Evolutionary conservation across 495 filamentous ascomycete species (phyloP).

Genomic region (Durotheca rogersii): DNA sequence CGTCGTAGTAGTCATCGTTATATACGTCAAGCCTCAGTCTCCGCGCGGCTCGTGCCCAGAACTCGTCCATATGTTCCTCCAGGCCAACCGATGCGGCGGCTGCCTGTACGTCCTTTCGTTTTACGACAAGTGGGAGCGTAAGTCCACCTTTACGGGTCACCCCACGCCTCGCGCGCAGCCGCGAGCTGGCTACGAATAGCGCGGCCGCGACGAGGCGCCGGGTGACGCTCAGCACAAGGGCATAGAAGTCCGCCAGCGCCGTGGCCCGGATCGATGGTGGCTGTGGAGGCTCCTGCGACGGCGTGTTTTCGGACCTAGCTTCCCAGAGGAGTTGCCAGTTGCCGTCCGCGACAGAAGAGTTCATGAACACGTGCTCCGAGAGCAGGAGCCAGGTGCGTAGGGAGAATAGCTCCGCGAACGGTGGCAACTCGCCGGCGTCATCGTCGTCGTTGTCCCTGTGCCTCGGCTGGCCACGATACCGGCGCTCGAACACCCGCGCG

Average conservation of each 20-base stretch:
- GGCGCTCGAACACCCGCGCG: conserved; percentile 39
- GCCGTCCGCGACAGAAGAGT: conserved; percentile 57
- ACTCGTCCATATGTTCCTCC: conserved; percentile 44
- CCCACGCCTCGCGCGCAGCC: conserved; percentile 45
- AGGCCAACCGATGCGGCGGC: conserved; percentile 61
- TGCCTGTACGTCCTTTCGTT: conserved; percentile 61
- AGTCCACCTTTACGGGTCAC: conserved; percentile 31
- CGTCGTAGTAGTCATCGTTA: conserved; percentile 23
- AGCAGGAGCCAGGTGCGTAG: conserved; percentile 63
- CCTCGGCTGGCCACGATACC: conserved; percentile 41
- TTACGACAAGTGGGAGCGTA: conserved; percentile 44
- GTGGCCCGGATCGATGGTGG: conserved; percentile 65
- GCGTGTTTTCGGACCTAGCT: conserved; percentile 42
- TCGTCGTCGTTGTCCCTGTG: conserved; percentile 35
- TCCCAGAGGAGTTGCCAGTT: conserved; percentile 63
- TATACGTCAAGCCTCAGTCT: conserved; percentile 57
- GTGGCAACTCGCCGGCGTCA: conserved; percentile 43
- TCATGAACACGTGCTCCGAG: conserved; percentile 76
- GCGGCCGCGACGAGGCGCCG: conserved; percentile 65
- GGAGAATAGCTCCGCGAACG: conserved; percentile 55
- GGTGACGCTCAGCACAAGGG: conserved; percentile 65
- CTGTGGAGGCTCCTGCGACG: no score
- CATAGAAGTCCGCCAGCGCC: conserved; percentile 71
- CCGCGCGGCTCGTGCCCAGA: conserved; percentile 62
- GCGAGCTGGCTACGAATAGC: conserved; percentile 64